Evolutionary conservation across 2,329 filamentous ascomycete genomes (phyloP).

Genomic region (Stenocarpella maydis): DNA sequence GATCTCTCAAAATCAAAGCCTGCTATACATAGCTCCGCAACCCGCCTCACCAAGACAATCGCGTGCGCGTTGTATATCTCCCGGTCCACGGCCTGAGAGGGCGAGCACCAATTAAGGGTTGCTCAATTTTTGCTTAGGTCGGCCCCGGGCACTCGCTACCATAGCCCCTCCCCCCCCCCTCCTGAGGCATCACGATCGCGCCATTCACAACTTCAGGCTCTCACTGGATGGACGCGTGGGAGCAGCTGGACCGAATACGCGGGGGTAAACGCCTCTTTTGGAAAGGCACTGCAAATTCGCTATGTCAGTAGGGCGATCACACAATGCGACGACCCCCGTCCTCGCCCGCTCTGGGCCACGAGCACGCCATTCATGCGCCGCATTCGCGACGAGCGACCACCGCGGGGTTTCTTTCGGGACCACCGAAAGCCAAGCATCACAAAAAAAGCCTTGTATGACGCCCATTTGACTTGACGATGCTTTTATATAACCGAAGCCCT

Average conservation of each 20-base stretch:
- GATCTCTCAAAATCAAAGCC: not conserved
- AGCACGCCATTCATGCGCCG: constrained; percentile 18
- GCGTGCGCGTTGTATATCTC: constrained; percentile 9
- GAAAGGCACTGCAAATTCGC: not conserved
- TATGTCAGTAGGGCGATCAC: constrained; percentile 11
- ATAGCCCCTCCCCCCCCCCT: no score
- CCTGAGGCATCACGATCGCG: constrained; percentile 13
- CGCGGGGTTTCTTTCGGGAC: no score
- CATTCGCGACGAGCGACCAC: constrained; percentile 2
- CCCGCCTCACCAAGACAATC: constrained; percentile 10
- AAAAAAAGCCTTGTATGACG: not conserved
- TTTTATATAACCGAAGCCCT: not conserved
- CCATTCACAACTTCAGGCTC: not conserved
- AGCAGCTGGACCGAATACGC: not conserved
- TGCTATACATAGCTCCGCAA: not conserved
- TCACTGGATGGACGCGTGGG: constrained; percentile 1
- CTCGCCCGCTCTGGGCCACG: constrained; percentile 13
- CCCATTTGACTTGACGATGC: not conserved
- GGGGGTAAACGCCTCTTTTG: constrained; percentile 18
- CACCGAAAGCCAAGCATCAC: not conserved
- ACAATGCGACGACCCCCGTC: constrained; percentile 19
- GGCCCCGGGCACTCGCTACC: not conserved
- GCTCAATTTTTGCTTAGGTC: not conserved
- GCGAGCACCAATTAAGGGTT: not conserved
- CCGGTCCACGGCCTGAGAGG: not conserved